phyloP scores from a whole-genome alignment of 1,284 basidiomycete genomes.

The Puccinia hordei region DNA sequence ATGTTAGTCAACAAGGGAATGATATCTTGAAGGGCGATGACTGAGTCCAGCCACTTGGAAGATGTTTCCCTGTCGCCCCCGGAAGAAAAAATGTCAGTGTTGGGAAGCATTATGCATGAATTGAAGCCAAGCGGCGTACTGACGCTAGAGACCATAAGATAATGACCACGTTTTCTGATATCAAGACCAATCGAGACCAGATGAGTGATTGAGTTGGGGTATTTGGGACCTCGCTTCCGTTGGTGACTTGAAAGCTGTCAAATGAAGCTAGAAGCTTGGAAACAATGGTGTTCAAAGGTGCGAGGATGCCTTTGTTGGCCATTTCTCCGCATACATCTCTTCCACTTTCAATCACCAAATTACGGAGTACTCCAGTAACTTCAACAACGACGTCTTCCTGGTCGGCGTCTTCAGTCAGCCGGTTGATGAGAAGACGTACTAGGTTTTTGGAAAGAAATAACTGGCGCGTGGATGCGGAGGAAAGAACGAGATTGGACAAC shows the following conservation, averaged over 20 bases:
- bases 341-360: constrained; percentile 42
- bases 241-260: neutral
- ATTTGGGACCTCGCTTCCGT: neutral
- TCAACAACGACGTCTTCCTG: constrained; percentile 40
- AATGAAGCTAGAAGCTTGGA: constrained; percentile 30
- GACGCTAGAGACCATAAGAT: constrained; percentile 46
- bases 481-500: constrained; percentile 35
- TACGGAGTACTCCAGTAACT: constrained; percentile 24
- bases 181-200: constrained; percentile 24
- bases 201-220: neutral
- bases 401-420: constrained; percentile 4
- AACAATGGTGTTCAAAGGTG: constrained; percentile 18
- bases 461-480: constrained; percentile 38
- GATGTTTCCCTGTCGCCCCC: constrained; percentile 37
- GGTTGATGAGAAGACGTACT: constrained; percentile 24
- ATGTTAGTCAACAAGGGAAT: constrained; percentile 23
- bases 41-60: constrained; percentile 27
- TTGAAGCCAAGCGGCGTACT: constrained; percentile 4
- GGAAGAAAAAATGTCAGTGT: neutral
- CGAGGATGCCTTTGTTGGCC: constrained; percentile 43
- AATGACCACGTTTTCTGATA: constrained; percentile 37
- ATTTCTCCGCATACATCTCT: constrained; percentile 46
- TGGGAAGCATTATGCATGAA: too few species aligned
- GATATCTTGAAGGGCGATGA: constrained; percentile 9
- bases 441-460: constrained; percentile 44